A percentile compares a stretch with the other conserved stretches of the same genome.
Conservation (phyloP, 1,284 basidiomycete genomes). For the Ceratobasidium sp. region DNA sequence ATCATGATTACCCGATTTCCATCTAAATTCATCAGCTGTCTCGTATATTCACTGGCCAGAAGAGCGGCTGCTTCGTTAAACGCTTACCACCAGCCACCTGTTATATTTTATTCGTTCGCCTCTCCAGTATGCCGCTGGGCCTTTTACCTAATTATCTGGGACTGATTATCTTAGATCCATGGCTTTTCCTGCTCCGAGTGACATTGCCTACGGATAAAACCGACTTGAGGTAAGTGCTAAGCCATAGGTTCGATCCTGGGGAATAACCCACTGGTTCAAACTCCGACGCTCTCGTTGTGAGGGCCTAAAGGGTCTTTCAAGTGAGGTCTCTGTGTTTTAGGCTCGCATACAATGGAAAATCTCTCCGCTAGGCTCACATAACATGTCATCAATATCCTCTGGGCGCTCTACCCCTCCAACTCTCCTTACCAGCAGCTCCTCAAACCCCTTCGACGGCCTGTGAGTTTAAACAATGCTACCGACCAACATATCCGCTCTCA, state of each 20-base stretch:
- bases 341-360: constrained; percentile 12
- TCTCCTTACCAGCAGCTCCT: background rate
- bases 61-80: constrained; percentile 4
- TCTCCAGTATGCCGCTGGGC: background rate
- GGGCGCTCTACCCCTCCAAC: background rate
- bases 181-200: background rate
- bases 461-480: background rate
- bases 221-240: background rate
- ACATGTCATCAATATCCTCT: background rate
- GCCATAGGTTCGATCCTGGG: background rate
- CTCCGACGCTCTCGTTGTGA: constrained; percentile 13
- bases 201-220: background rate
- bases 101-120: background rate
- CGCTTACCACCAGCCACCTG: background rate
- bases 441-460: background rate
- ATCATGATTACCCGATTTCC: background rate
- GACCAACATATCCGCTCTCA: background rate
- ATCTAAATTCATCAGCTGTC: constrained; percentile 1
- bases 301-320: constrained; percentile 21
- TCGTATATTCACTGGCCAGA: background rate
- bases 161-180: background rate
- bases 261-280: background rate
- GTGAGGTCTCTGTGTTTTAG: constrained; percentile 7
- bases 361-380: background rate
- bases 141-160: constrained; percentile 4